Evolutionary conservation across 306 rosid genomes (phyloP), one percentile per base, ranked within the genome.

Genomic region (Lathyrus aphaca): DNA sequence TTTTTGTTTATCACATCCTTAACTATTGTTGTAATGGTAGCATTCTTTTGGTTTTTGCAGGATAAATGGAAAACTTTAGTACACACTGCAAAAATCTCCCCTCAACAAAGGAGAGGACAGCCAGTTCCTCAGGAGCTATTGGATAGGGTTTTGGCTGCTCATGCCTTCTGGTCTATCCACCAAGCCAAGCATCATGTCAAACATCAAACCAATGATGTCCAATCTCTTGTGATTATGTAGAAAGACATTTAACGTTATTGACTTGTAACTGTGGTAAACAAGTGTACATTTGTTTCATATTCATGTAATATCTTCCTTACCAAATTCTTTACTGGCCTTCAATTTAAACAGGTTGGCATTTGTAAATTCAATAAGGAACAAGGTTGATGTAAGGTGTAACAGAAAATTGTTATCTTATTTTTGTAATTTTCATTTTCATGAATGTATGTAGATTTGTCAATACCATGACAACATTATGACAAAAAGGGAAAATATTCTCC

Each of bases 51-150:
- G 23, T 71, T 9, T 64, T 17, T 12, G 44, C 88, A 93, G 97
- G 98, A 94, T 74, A 94, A 94, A 78, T 90, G 97, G 97, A 94
- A 94, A 77, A 94, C 98, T 14, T 73, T 90, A 81, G 98, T 94
- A 42, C 98, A 94, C 82, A 94, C 97, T 3, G 97, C 98, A 12
- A 83, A 68, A 79, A 94, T 90, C 21, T 76, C 90, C 3, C 98
- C 97, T 14, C 97, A 90, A 75, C 97, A 94, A 71, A 85, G 98
- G 80, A 85, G 98, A 81, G 98, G 98, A 15, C 91, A 90, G 79
- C 92, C 96, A 39, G 96, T 94, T 0, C 97, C 98, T 1, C 96
- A 94, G 76, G 92, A 84, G 74, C 89, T 94, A 15, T 73, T 94
- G 85, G 82, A 94, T 81, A 79, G 97, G 68, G 97, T 90, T 29